Conservation (phyloP, 192 early-diverging fungal genomes). For the Chytriomyces confervae region DNA sequence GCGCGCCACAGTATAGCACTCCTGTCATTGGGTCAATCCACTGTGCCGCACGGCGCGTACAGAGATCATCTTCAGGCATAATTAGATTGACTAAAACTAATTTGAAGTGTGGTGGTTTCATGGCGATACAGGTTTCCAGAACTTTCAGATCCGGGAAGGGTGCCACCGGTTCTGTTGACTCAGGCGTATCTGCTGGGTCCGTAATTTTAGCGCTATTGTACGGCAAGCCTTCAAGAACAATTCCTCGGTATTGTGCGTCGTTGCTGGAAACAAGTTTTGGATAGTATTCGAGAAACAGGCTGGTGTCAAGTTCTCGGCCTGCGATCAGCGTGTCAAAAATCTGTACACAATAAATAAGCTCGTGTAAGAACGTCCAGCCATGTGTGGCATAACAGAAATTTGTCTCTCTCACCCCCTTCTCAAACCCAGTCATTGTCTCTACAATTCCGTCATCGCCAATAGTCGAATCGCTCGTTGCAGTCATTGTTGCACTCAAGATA, state of each 20-base stretch:
- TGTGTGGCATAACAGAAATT: constrained; percentile 11
- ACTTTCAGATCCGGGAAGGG: constrained; percentile 21
- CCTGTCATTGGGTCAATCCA: constrained; percentile 54
- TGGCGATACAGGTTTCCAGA: constrained; percentile 12
- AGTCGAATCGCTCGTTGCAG: neutral
- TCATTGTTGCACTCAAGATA: constrained; percentile 12
- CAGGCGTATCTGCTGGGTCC: neutral
- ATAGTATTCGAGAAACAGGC: constrained; percentile 32
- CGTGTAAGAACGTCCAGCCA: neutral
- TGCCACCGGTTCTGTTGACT: neutral
- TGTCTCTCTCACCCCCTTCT: constrained; percentile 22
- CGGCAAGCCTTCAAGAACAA: constrained; percentile 47
- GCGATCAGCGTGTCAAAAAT: constrained; percentile 23
- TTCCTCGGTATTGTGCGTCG: constrained; percentile 42
- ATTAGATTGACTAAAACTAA: constrained; percentile 45
- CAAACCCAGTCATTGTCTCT: neutral
- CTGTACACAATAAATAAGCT: neutral
- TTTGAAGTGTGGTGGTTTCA: constrained; percentile 17
- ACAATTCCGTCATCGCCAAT: neutral
- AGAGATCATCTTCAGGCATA: constrained; percentile 46
- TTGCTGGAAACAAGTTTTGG: constrained; percentile 9
- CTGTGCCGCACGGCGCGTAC: constrained; percentile 36
- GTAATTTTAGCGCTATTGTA: neutral
- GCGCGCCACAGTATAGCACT: constrained; percentile 49
- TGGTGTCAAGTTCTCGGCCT: constrained; percentile 34